Evolutionary conservation across 1,284 basidiomycete species (phyloP).

Genomic region (Boletus semigastroideus): DNA sequence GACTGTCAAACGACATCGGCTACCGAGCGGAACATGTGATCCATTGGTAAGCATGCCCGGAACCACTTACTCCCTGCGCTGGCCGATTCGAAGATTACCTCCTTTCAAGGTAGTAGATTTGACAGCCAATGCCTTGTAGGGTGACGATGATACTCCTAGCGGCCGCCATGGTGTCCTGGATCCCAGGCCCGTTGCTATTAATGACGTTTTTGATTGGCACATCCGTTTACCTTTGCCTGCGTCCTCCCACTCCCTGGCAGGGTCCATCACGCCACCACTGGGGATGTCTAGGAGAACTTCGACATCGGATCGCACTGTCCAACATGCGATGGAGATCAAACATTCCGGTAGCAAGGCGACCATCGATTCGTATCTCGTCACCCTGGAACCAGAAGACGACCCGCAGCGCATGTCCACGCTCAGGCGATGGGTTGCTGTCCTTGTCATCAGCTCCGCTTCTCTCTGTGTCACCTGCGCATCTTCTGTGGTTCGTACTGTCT

Average conservation of each 20-base stretch:
- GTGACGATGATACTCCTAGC: too few relatives aligned
- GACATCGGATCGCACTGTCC: conserved; percentile 8
- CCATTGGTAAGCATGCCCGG: not conserved
- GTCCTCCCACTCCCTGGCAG: not conserved
- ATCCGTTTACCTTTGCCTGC: not conserved
- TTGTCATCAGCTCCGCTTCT: conserved; percentile 52
- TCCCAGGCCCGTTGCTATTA: conserved; percentile 15
- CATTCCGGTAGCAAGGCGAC: not conserved
- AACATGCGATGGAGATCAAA: conserved; percentile 4
- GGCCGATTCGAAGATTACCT: not conserved
- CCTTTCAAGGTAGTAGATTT: not conserved
- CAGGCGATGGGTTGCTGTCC: conserved; percentile 59
- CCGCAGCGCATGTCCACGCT: conserved; percentile 47
- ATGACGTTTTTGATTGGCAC: not conserved
- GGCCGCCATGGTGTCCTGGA: not conserved
- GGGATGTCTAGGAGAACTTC: conserved; percentile 9
- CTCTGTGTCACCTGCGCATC: conserved; percentile 72
- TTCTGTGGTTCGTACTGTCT: conserved; percentile 52
- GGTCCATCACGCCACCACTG: not conserved
- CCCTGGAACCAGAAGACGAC: conserved; percentile 49
- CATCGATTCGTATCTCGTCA: conserved; percentile 28
- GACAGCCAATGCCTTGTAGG: not conserved
- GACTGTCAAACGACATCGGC: not conserved
- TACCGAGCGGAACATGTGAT: not conserved
- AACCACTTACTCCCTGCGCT: not conserved